phyloP scores from a whole-genome alignment of 139 green algal genomes.

The Dunaliella primolecta region DNA sequence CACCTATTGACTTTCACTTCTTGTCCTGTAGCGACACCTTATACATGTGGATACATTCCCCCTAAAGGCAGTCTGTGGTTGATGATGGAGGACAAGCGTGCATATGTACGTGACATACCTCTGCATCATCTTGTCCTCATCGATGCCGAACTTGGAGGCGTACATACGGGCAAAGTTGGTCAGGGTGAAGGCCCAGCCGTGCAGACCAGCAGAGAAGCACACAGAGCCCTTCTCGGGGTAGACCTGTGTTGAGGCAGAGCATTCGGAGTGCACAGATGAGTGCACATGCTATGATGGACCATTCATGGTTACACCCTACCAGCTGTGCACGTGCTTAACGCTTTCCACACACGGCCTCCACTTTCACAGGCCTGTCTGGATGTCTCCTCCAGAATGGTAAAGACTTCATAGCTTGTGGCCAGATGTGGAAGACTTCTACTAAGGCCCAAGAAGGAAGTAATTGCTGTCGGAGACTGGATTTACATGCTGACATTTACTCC shows the following conservation, averaged over 20 bases:
- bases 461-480: too few relatives aligned
- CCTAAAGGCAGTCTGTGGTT: too few relatives aligned
- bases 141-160: conserved; percentile 94
- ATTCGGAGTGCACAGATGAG: background rate
- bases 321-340: background rate
- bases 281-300: background rate
- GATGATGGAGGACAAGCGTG: too few relatives aligned
- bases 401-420: too few relatives aligned
- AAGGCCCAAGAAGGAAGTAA: too few relatives aligned
- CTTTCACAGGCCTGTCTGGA: background rate
- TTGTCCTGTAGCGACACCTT: too few relatives aligned
- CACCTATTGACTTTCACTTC: too few relatives aligned
- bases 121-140: conserved; percentile 53
- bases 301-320: background rate
- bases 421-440: too few relatives aligned
- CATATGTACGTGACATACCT: background rate
- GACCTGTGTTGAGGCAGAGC: conserved; percentile 47
- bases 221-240: conserved; percentile 97
- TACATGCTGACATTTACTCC: too few relatives aligned
- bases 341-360: too few relatives aligned
- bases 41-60: too few relatives aligned
- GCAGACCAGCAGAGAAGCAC: conserved; percentile 96
- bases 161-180: conserved; percentile 97
- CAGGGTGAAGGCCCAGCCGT: conserved; percentile 99
- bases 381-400: too few relatives aligned